Evolutionary conservation across 1,284 basidiomycete species (phyloP).

Genomic region (Ustilago xerochloae): DNA sequence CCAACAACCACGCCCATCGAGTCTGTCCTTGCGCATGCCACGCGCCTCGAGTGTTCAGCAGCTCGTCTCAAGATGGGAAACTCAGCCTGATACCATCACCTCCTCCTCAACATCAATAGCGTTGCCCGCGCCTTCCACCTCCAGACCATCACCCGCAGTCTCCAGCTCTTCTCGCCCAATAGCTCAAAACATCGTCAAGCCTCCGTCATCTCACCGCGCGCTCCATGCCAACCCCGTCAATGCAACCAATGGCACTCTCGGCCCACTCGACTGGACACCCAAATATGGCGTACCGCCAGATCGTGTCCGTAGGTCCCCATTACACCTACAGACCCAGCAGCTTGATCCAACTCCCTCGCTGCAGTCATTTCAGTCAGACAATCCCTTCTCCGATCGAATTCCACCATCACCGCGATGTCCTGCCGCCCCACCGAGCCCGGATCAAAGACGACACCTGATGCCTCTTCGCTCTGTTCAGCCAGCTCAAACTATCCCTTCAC

Average conservation of each 20-base stretch:
- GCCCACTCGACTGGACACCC: conserved; percentile 46
- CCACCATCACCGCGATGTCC: background rate
- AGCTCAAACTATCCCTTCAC: conserved; percentile 24
- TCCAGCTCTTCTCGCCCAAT: too few relatives aligned
- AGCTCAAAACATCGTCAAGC: too few relatives aligned
- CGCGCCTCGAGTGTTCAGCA: conserved; percentile 35
- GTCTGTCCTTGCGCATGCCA: conserved; percentile 25
- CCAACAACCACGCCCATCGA: conserved; percentile 22
- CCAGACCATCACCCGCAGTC: background rate
- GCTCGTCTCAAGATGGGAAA: conserved; percentile 40
- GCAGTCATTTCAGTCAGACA: background rate
- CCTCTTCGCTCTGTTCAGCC: conserved; percentile 32
- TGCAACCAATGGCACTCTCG: conserved; percentile 38
- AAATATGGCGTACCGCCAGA: conserved; percentile 29
- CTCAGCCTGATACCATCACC: conserved; percentile 7
- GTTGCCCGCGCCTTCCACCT: background rate
- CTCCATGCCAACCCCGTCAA: conserved; percentile 18
- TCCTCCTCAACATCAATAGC: background rate
- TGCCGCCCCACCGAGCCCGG: background rate
- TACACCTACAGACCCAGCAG: background rate
- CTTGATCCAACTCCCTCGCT: background rate
- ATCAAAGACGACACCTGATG: conserved; percentile 17
- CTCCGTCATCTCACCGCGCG: conserved; percentile 9
- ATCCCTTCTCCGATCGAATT: conserved; percentile 5
- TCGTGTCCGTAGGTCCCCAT: conserved; percentile 3